phyloP scores from a whole-genome alignment of 179 eudicot species.

The Carnegiea gigantea region DNA sequence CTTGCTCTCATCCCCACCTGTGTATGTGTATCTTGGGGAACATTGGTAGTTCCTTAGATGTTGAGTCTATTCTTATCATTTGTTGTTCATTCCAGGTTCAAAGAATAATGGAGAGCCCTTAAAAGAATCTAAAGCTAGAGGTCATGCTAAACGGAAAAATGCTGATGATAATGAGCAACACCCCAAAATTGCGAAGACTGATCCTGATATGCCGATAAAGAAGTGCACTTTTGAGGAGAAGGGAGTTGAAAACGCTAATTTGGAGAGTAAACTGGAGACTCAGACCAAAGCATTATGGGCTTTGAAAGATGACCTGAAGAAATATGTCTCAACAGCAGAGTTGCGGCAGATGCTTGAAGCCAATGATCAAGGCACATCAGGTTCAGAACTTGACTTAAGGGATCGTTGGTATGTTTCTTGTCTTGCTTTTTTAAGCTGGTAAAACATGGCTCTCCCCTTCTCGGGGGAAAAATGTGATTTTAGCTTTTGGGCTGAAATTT shows the following conservation, averaged over 20 bases:
- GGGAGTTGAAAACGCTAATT: slow-evolving; percentile 33
- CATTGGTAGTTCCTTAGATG: background rate
- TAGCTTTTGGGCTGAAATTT: background rate
- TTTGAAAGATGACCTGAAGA: slow-evolving; percentile 83
- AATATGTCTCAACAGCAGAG: slow-evolving; percentile 64
- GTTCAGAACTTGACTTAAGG: slow-evolving; percentile 85
- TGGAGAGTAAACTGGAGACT: slow-evolving; percentile 67
- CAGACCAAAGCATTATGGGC: slow-evolving; percentile 81
- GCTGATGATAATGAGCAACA: slow-evolving; percentile 43
- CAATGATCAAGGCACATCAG: slow-evolving; percentile 72
- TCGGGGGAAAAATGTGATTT: too few species aligned
- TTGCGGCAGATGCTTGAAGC: slow-evolving; percentile 86
- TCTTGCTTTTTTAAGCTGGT: background rate
- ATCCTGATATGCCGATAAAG: slow-evolving; percentile 32
- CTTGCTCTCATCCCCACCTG: background rate
- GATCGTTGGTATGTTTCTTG: slow-evolving; percentile 69
- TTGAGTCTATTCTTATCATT: background rate
- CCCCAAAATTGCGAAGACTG: slow-evolving; percentile 53
- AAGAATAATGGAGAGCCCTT: slow-evolving; percentile 31
- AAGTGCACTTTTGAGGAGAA: slow-evolving; percentile 28
- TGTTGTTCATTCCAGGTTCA: slow-evolving; percentile 34
- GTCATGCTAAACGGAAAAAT: slow-evolving; percentile 63
- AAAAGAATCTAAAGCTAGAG: slow-evolving; percentile 38
- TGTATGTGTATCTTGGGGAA: background rate
- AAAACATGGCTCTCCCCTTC: background rate